A percentile compares a stretch with the other conserved stretches of the same genome.
These are phyloP conservation scores for Solanum etuberosum DNA, from an alignment of 257 asterid genomes.

Conservation along the genomic window DNA sequence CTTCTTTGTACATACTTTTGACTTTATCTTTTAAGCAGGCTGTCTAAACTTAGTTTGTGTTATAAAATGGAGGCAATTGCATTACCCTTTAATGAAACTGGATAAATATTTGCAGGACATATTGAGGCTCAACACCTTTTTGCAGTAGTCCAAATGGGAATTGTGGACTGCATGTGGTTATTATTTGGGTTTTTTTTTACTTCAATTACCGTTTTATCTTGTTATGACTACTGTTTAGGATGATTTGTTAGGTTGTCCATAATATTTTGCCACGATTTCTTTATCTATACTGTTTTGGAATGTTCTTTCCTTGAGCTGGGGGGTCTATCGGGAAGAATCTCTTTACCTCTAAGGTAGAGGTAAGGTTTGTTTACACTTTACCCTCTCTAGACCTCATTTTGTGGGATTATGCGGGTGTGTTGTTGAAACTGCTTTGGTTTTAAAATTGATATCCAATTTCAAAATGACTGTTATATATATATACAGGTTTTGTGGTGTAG, in stretches of 20 bases:
- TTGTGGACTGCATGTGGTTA: background rate
- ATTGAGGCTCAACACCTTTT: background rate
- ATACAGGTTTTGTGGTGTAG: slow-evolving; percentile 63
- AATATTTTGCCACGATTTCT: background rate
- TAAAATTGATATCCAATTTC: background rate
- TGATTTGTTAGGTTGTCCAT: background rate
- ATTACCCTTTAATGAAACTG: background rate
- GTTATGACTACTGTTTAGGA: background rate
- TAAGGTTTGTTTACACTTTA: background rate
- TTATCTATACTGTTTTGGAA: background rate
- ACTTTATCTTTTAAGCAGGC: background rate
- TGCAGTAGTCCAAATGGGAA: background rate
- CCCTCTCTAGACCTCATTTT: background rate
- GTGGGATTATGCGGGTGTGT: background rate
- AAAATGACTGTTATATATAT: background rate
- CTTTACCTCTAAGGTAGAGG: background rate
- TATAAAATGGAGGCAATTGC: background rate
- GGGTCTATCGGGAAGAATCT: background rate
- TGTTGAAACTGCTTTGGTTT: background rate
- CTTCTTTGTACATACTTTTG: background rate
- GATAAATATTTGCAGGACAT: background rate
- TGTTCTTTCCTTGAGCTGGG: background rate
- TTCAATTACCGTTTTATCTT: background rate
- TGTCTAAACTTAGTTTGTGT: background rate
- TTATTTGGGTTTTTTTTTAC: background rate